phyloP scores from a whole-genome alignment of 306 rosid genomes.

The Cucurbita argyrosperma region DNA sequence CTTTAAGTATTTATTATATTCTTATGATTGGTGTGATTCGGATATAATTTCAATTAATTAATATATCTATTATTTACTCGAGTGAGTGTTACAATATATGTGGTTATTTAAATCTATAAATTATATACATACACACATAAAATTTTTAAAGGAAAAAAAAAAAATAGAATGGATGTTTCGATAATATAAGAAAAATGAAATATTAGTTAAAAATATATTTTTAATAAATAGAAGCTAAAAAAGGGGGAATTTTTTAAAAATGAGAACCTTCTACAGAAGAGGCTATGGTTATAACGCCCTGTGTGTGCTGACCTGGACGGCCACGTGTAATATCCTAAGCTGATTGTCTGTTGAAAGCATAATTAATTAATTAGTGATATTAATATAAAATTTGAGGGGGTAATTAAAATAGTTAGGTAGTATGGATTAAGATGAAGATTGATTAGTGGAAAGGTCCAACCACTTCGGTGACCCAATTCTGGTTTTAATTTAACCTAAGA shows the following conservation, averaged over 20 bases:
- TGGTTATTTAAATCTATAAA: too few relatives aligned
- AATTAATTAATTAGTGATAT: background rate
- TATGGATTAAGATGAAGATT: slow-evolving; percentile 4
- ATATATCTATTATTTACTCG: too few relatives aligned
- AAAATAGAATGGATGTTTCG: too few relatives aligned
- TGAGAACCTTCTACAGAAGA: background rate
- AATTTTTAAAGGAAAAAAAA: too few relatives aligned
- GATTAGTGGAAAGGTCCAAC: background rate
- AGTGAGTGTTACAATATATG: too few relatives aligned
- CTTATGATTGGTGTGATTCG: too few relatives aligned
- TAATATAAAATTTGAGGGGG: background rate
- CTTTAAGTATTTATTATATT: too few relatives aligned
- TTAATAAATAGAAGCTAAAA: background rate
- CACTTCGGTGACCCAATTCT: background rate
- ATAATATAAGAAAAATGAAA: too few relatives aligned
- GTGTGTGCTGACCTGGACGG: background rate
- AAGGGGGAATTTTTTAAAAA: background rate
- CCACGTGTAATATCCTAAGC: slow-evolving; percentile 1
- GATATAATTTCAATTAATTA: too few relatives aligned
- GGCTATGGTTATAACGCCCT: background rate
- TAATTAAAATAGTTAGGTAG: background rate
- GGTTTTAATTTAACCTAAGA: background rate
- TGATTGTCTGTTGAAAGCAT: background rate
- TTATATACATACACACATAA: accelerated
- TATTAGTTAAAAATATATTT: too few relatives aligned